phyloP scores from a whole-genome alignment of 495 filamentous ascomycete species.

The Physcia stellaris region DNA sequence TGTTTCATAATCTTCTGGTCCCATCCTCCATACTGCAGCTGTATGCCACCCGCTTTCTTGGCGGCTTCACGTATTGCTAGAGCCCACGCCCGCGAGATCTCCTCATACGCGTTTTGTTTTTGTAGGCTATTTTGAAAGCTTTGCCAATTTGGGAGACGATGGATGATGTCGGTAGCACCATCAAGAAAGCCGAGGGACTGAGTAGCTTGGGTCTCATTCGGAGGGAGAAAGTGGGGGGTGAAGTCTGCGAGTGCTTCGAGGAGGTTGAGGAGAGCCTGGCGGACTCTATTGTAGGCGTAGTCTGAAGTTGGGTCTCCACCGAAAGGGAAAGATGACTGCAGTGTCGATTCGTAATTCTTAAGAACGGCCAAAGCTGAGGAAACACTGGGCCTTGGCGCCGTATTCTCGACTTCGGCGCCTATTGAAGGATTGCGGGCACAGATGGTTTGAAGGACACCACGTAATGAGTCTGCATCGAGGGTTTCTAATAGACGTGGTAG shows the following conservation, averaged over 20 bases:
- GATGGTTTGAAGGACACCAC: conserved; percentile 69
- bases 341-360: conserved; percentile 59
- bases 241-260: conserved; percentile 86
- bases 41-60: conserved; percentile 81
- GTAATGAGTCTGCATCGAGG: conserved; percentile 66
- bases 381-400: conserved; percentile 74
- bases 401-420: conserved; percentile 66
- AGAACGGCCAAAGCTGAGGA: conserved; percentile 66
- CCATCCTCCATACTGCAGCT: conserved; percentile 85
- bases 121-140: conserved; percentile 74
- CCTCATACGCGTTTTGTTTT: conserved; percentile 90
- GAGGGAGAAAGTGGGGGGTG: conserved; percentile 88
- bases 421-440: conserved; percentile 79
- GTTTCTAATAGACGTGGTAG: conserved; percentile 83
- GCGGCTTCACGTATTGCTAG: conserved; percentile 82
- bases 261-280: conserved; percentile 62
- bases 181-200: conserved; percentile 77
- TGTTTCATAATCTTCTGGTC: conserved; percentile 79
- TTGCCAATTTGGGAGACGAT: conserved; percentile 77
- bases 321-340: conserved; percentile 75
- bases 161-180: conserved; percentile 76
- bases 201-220: conserved; percentile 67
- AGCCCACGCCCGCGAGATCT: conserved; percentile 87
- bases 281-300: conserved; percentile 89
- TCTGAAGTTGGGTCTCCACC: conserved; percentile 73